Percentiles rank a stretch among this genome's conserved stretches.
Evolutionary conservation across 2,329 filamentous ascomycete genomes (phyloP).

Genomic region (Alternaria gaisen): DNA sequence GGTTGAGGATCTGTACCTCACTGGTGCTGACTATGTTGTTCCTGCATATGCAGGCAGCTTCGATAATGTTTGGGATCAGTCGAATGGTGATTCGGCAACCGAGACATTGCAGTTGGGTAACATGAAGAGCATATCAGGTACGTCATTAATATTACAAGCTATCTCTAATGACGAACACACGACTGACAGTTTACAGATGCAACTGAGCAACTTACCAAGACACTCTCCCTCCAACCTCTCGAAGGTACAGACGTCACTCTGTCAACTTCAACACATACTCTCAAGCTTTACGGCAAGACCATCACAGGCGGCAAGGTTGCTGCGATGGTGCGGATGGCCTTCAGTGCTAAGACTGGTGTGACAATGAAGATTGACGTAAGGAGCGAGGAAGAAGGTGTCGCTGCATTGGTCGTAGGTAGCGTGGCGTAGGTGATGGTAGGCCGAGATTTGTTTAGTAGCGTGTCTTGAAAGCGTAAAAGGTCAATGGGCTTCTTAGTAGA

Average conservation of each 20-base stretch:
- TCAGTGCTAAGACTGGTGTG: conserved; percentile 88
- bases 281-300: conserved; percentile 96
- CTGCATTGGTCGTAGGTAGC: conserved; percentile 82
- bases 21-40: conserved; percentile 91
- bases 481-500: conserved; percentile 9
- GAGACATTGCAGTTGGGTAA: conserved; percentile 89
- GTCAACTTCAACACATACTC: conserved; percentile 87
- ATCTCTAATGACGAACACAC: neutral
- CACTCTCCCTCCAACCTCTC: conserved; percentile 88
- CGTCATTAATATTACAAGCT: conserved; percentile 41
- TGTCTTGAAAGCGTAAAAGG: conserved; percentile 15
- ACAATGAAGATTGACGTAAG: conserved; percentile 95
- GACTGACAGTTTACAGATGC: conserved; percentile 69
- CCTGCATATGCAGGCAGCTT: conserved; percentile 96
- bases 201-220: conserved; percentile 86
- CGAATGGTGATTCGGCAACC: conserved; percentile 87
- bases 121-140: conserved; percentile 92
- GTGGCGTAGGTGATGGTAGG: conserved; percentile 68
- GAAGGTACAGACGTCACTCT: conserved; percentile 93
- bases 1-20: conserved; percentile 89
- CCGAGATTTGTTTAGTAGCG: conserved; percentile 2
- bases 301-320: conserved; percentile 89
- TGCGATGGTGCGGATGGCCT: conserved; percentile 90
- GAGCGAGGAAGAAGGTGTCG: conserved; percentile 91
- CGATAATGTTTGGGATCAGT: conserved; percentile 93